Percentiles rank a stretch among this genome's conserved stretches.
These are phyloP conservation scores for Apiotrichum sp. DNA, from an alignment of 1,284 basidiomycete species.

Conservation along the genomic window DNA sequence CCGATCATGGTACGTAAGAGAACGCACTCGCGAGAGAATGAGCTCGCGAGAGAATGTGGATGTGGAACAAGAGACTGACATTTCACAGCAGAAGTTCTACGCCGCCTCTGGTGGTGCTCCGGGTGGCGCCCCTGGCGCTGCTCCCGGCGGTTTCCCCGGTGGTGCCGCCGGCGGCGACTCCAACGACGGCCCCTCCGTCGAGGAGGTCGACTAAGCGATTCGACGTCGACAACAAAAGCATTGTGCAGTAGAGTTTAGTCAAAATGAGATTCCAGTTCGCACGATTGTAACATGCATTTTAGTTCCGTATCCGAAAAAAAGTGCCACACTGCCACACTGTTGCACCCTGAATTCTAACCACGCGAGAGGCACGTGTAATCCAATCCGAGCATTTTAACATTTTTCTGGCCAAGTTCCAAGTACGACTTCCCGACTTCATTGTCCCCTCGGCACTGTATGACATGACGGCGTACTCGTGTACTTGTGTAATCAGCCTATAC, in stretches of 20 bases:
- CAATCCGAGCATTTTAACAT: too few species aligned
- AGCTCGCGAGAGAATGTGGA: too few species aligned
- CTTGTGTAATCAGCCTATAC: too few species aligned
- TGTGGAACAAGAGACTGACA: conserved; percentile 2
- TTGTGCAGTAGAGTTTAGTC: background rate
- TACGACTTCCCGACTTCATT: too few species aligned
- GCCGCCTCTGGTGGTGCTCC: conserved; percentile 79
- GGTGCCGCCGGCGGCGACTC: conserved; percentile 39
- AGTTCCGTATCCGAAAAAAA: background rate
- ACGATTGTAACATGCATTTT: background rate
- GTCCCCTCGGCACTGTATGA: too few species aligned
- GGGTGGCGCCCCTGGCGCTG: conserved; percentile 48
- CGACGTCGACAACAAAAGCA: background rate
- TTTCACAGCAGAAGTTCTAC: conserved; percentile 50
- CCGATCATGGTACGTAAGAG: background rate
- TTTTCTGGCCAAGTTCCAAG: too few species aligned
- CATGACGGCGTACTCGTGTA: too few species aligned
- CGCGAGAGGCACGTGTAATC: too few species aligned
- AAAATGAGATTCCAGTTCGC: background rate
- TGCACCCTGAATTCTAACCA: too few species aligned
- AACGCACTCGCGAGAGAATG: background rate
- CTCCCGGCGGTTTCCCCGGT: conserved; percentile 50
- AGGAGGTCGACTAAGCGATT: conserved; percentile 54
- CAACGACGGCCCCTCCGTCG: conserved; percentile 52
- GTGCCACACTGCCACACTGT: too few species aligned